Conservation (phyloP, 2,329 filamentous ascomycete genomes). For the Coniochaeta sp. region DNA sequence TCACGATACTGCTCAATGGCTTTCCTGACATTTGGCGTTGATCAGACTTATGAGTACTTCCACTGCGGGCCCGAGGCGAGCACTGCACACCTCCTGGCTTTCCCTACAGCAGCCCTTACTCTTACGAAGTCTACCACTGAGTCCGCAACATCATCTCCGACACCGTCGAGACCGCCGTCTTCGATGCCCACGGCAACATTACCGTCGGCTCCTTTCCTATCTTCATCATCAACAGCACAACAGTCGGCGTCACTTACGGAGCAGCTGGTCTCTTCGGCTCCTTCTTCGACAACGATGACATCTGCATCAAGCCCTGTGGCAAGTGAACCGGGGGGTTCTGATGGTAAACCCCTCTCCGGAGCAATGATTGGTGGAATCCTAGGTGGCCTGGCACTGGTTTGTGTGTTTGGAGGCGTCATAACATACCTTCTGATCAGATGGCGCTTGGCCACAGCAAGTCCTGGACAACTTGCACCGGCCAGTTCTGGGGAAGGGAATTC, state of each 20-base stretch:
- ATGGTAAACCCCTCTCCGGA: neutral
- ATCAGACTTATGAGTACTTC: conserved; percentile 6
- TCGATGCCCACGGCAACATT: neutral
- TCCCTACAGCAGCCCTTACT: neutral
- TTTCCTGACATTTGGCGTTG: conserved; percentile 1
- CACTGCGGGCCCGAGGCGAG: neutral
- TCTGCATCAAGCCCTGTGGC: neutral
- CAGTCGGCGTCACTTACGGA: neutral
- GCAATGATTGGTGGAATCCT: neutral
- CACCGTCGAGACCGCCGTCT: neutral
- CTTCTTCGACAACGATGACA: neutral
- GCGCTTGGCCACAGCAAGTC: neutral
- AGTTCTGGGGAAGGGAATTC: neutral
- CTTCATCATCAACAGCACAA: neutral
- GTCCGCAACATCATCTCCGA: neutral
- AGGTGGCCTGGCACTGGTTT: neutral
- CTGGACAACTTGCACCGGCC: neutral
- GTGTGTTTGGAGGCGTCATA: neutral
- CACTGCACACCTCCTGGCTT: neutral
- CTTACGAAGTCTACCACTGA: neutral
- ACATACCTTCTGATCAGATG: neutral
- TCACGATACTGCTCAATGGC: conserved; percentile 5
- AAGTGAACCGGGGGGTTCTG: neutral
- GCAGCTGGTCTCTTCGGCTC: neutral
- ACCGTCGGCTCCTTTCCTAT: neutral